Percentiles rank a stretch among this genome's conserved stretches.
phyloP scores from a whole-genome alignment of 371 early-diverging fungal species.

The Paramicrosporidium saccamoebae region DNA sequence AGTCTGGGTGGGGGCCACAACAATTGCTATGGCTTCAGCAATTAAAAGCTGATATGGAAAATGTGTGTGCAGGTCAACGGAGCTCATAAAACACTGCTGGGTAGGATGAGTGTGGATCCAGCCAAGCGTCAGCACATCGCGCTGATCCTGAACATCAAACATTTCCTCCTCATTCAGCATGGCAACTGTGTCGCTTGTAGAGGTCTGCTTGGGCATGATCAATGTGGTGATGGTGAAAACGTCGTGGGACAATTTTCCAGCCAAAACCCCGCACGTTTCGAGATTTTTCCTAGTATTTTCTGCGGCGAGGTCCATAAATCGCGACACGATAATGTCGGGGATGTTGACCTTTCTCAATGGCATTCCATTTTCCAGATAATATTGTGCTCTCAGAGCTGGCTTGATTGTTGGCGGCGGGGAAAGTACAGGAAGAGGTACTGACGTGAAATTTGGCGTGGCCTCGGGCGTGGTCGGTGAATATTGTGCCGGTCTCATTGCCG shows the following conservation, averaged over 20 bases:
- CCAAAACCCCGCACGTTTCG: constrained; percentile 66
- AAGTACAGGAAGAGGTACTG: too few species aligned
- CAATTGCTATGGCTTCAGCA: constrained; percentile 75
- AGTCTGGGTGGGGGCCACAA: constrained; percentile 33
- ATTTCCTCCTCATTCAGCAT: constrained; percentile 59
- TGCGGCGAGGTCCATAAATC: constrained; percentile 32
- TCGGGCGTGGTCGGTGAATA: too few species aligned
- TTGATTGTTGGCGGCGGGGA: constrained; percentile 1
- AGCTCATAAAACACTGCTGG: constrained; percentile 68
- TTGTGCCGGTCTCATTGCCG: too few species aligned
- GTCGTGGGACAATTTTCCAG: constrained; percentile 18
- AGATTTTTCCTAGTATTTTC: constrained; percentile 35
- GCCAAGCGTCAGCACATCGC: constrained; percentile 47
- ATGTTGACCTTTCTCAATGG: constrained; percentile 24
- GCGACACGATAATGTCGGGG: constrained; percentile 16
- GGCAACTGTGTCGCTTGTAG: constrained; percentile 53
- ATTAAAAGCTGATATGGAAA: constrained; percentile 66
- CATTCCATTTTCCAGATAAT: constrained; percentile 16
- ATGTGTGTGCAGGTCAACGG: constrained; percentile 69
- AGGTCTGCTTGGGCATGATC: constrained; percentile 55
- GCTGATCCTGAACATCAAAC: constrained; percentile 26
- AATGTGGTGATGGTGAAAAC: constrained; percentile 29
- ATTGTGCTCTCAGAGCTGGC: constrained; percentile 5
- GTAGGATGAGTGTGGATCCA: constrained; percentile 86
- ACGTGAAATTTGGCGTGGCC: too few species aligned